Evolutionary conservation across 1,139 yeast genomes (phyloP), one percentile per base, ranked within the genome.

Genomic region (Debaryomycetaceae sp.): DNA sequence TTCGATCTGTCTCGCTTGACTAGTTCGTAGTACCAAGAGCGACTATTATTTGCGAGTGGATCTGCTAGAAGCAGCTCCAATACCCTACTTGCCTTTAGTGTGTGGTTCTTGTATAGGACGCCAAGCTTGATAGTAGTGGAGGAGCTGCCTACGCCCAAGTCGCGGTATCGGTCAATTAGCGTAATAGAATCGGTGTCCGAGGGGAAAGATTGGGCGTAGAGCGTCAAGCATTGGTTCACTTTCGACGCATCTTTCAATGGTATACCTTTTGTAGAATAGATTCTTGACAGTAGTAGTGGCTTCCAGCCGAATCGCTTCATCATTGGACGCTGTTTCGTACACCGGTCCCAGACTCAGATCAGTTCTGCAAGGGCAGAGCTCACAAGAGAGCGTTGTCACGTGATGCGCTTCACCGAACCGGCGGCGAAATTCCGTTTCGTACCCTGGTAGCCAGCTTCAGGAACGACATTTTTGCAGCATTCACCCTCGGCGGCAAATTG

Each of bases 61-160:
- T 65, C 71, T 1, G 69, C 61, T 22, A 65, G 41, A 3, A 64
- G 36, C 0, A 53, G 37, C 30, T 62, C 68, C 3, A 64, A 29
- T 4, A 64, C 27, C 36, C 43, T 56, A 14, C 65, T 53, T 1
- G 36, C 34, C 5, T 28, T 24, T 5, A 43, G 33, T 3, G 28
- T 29, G 5, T 44, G 45, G 32, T 51, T 46, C 20, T 41, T 39
- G 26, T 47, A 47, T 2, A 57, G 28, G 3, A 64, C 29, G 0
- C 68, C 71, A 8, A 62, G 44, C 26, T 45, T 49, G 7, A 60
- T 34, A 18, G 29, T 23, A 4, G 25, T 27, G 11, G 23, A 16
- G 10, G 13, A 15, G 19, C 21, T 24, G 12, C 26, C 23, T 15
- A 30, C 20, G 7, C 27, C 25, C 4, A 39, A 22, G 7, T 21